phyloP scores from a whole-genome alignment of 768 basidiomycete genomes.

The Gymnopilus dilepis region DNA sequence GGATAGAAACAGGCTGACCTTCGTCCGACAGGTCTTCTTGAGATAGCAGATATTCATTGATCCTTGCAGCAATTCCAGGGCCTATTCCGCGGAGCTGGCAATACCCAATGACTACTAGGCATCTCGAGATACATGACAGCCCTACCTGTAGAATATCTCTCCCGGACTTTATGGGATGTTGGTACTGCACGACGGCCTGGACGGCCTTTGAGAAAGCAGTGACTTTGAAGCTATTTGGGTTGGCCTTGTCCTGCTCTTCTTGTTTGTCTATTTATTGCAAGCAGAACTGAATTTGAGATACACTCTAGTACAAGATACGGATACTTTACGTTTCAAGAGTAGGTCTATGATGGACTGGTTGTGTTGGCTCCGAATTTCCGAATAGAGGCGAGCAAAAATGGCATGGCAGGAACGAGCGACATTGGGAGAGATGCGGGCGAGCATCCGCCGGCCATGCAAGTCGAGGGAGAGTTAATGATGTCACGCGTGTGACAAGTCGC shows the following conservation, averaged over 20 bases:
- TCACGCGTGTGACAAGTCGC: conserved; percentile 31
- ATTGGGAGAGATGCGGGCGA: conserved; percentile 22
- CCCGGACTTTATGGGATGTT: conserved; percentile 48
- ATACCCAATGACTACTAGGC: background rate
- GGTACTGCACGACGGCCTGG: conserved; percentile 41
- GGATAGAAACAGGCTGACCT: conserved; percentile 24
- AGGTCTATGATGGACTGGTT: conserved; percentile 39
- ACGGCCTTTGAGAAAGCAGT: conserved; percentile 57
- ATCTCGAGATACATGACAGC: conserved; percentile 9
- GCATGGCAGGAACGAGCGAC: conserved; percentile 5
- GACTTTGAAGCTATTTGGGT: conserved; percentile 53
- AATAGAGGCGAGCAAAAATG: conserved; percentile 8
- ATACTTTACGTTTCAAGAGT: conserved; percentile 44
- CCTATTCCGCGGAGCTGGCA: conserved; percentile 42
- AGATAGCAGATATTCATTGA: conserved; percentile 40
- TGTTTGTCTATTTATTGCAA: conserved; percentile 41
- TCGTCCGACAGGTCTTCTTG: conserved; percentile 27
- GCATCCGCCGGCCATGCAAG: conserved; percentile 32
- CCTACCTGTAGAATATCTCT: conserved; percentile 45
- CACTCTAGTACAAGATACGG: background rate
- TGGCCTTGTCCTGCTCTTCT: conserved; percentile 42
- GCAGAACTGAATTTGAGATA: background rate
- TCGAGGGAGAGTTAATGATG: background rate
- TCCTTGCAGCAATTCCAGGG: conserved; percentile 48
- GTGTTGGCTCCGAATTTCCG: conserved; percentile 13